Conservation (phyloP, 768 basidiomycete species). For the Exidia glandulosa region DNA sequence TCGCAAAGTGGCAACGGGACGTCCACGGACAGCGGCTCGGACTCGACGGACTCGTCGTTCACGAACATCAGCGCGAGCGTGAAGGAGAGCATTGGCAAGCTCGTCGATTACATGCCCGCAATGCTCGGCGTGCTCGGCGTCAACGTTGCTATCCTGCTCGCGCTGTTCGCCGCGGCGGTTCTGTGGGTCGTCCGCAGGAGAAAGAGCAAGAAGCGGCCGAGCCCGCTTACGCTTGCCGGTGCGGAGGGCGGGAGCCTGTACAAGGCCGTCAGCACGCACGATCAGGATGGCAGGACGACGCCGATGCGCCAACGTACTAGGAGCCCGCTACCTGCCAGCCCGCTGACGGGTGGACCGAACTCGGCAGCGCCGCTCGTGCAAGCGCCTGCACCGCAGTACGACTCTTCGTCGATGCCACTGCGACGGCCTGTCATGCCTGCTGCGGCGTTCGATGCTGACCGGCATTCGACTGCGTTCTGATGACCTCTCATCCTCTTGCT, state of each 20-base stretch:
- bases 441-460: background rate
- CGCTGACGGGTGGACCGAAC: background rate
- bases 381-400: background rate
- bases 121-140: conserved; percentile 68
- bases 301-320: background rate
- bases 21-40: background rate
- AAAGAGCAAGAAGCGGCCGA: background rate
- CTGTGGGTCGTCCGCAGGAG: conserved; percentile 13
- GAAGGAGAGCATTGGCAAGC: conserved; percentile 45
- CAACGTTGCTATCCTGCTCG: conserved; percentile 59
- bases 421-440: background rate
- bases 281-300: background rate
- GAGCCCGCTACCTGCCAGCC: background rate
- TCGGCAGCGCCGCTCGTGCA: background rate
- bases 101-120: conserved; percentile 57
- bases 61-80: conserved; percentile 46
- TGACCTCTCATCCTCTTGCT: background rate
- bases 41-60: conserved; percentile 21
- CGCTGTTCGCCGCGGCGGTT: conserved; percentile 43
- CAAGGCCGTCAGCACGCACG: background rate
- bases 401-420: background rate
- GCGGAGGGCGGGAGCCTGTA: background rate
- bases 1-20: background rate
- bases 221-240: background rate
- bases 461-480: background rate